These are phyloP conservation scores for Pseudogymnoascus sp. DNA, from an alignment of 2,329 filamentous ascomycete species.

Conservation along the genomic window DNA sequence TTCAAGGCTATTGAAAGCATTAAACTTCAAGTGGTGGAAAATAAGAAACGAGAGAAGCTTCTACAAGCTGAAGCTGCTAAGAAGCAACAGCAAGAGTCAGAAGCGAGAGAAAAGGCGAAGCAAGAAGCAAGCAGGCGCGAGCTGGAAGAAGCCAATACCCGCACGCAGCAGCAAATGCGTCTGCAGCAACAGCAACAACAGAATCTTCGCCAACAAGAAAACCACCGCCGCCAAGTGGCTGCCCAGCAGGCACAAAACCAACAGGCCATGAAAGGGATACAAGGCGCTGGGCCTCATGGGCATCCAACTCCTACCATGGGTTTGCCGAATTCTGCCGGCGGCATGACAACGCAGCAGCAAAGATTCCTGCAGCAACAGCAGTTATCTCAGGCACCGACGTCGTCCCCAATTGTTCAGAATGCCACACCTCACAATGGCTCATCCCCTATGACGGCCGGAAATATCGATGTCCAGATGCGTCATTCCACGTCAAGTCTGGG, in stretches of 20 bases:
- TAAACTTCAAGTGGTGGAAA: constrained; percentile 67
- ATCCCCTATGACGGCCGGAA: constrained; percentile 53
- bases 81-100: constrained; percentile 39
- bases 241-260: constrained; percentile 34
- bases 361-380: constrained; percentile 32
- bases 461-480: constrained; percentile 48
- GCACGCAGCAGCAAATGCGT: constrained; percentile 16
- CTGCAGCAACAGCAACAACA: constrained; percentile 25
- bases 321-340: constrained; percentile 20
- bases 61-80: constrained; percentile 44
- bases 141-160: constrained; percentile 26
- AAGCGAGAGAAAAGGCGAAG: constrained; percentile 37
- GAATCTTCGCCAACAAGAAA: constrained; percentile 30
- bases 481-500: constrained; percentile 60
- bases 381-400: constrained; percentile 54
- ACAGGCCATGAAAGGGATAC: constrained; percentile 27
- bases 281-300: constrained; percentile 38
- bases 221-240: constrained; percentile 29
- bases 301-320: constrained; percentile 34
- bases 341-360: constrained; percentile 29
- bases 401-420: constrained; percentile 59
- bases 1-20: constrained; percentile 90
- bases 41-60: constrained; percentile 66
- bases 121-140: constrained; percentile 25
- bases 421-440: constrained; percentile 58